Evolutionary conservation across 345 rosid species (phyloP).

Genomic region (Syzygium aqueum): DNA sequence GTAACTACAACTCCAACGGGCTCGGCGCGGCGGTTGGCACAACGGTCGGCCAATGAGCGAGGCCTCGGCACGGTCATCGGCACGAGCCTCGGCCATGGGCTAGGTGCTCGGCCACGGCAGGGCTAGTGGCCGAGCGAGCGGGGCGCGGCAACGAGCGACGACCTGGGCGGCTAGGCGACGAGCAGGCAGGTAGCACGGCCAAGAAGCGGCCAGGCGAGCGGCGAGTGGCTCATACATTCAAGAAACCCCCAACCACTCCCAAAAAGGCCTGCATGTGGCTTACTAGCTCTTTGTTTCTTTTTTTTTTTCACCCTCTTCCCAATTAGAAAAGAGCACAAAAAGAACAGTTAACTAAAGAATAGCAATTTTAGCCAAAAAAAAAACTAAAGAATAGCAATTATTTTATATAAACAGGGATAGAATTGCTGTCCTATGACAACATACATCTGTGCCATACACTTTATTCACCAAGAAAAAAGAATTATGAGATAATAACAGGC

Average conservation of each 20-base stretch:
- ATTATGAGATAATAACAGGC: not conserved
- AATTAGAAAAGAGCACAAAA: not conserved
- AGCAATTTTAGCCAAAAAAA: not conserved
- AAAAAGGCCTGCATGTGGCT: not conserved
- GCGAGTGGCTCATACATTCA: no score
- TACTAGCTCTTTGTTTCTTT: not conserved
- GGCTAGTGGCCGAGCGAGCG: no score
- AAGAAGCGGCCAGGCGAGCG: no score
- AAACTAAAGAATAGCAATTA: not conserved
- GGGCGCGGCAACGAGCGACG: no score
- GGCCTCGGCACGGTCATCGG: no score
- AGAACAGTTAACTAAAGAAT: not conserved
- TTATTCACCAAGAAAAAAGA: conserved; percentile 1
- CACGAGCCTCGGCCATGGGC: no score
- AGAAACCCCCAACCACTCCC: not conserved
- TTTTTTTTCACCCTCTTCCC: not conserved
- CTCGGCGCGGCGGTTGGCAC: no score
- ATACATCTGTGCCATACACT: conserved; percentile 3
- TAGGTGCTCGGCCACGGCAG: no score
- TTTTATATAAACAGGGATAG: not conserved
- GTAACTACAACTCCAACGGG: no score
- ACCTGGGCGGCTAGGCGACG: no score
- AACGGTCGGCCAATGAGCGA: no score
- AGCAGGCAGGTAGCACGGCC: no score
- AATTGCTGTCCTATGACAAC: conserved; percentile 1